Base-by-base conservation (phyloP, 2,329 filamentous ascomycete species). In the Cladosporium colombiae region DNA sequence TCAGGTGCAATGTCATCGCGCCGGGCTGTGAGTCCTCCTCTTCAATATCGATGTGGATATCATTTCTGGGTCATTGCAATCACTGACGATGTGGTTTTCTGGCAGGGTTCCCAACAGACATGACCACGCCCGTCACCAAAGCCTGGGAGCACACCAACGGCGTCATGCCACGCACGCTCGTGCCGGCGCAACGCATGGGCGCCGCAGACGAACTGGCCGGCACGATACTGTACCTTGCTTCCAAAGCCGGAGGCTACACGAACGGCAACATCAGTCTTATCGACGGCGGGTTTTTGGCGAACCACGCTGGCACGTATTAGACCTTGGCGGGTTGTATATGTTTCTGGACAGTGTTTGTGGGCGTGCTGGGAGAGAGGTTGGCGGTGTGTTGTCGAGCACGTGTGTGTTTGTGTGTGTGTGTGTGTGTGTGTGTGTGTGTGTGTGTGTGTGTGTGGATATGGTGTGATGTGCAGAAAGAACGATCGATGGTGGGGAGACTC, bases 181-280 rank as follows among this genome's bases (percentile, higher is more conserved):
- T 75, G 21, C 74, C 74, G 4, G 50, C 66, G 46, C 69, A 73
- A 67, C 65, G 74, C 18, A 75, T 76, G 74, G 74, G 74, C 2
- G 68, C 60, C 8, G 70, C 73, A 11, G 80, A 83, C 49, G 84
- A 86, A 67, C 76, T 86, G 35, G 80, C 80, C 0, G 83, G 81
- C 16, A 75, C 83, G 18, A 77, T 84, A 2, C 65, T 85, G 44
- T 86, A 84, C 67, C 74, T 86, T 62, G 80, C 84, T 11, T 80
- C 81, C 3, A 82, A 81, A 49, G 81, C 80, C 6, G 83, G 83
- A 1, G 78, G 78, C 14, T 87, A 86, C 73, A 77, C 83, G 60
- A 87, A 87, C 73, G 85, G 85, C 0, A 80, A 77, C 64, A 77
- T 84, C 18, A 78, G 83, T 61, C 73, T 85, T 1, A 78, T 79